phyloP scores from a whole-genome alignment of 2,329 filamentous ascomycete genomes.

The Aureobasidium sp. region DNA sequence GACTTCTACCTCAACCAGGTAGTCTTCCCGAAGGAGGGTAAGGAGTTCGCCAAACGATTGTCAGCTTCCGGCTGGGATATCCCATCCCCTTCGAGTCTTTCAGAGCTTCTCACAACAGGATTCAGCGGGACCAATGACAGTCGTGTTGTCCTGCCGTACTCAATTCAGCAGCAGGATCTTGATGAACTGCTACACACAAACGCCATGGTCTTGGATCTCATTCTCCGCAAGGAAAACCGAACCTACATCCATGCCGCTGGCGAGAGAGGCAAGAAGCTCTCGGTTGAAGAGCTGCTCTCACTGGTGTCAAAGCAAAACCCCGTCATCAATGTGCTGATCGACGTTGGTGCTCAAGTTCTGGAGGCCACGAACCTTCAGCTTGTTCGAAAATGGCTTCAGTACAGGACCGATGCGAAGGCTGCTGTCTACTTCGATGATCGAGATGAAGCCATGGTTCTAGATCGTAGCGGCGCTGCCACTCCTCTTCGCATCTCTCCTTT shows the following conservation, averaged over 20 bases:
- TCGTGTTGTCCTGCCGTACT: conserved; percentile 49
- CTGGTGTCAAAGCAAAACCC: conserved; percentile 33
- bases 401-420: not conserved
- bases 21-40: conserved; percentile 57
- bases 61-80: conserved; percentile 62
- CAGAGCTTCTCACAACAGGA: conserved; percentile 46
- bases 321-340: conserved; percentile 51
- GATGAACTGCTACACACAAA: conserved; percentile 53
- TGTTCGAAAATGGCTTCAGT: conserved; percentile 44
- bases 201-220: conserved; percentile 51
- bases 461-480: conserved; percentile 39
- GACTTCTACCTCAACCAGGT: conserved; percentile 60
- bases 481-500: conserved; percentile 52
- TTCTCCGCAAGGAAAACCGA: conserved; percentile 48
- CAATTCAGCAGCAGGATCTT: conserved; percentile 53
- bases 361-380: conserved; percentile 52
- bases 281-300: conserved; percentile 31
- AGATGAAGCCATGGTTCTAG: conserved; percentile 47
- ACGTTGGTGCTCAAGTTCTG: conserved; percentile 62
- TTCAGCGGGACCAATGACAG: conserved; percentile 68
- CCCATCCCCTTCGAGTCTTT: conserved; percentile 36
- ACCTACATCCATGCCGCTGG: not conserved
- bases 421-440: conserved; percentile 48
- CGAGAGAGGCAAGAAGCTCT: not conserved
- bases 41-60: conserved; percentile 55